These are phyloP conservation scores for Casuarina cunninghamiana DNA, from an alignment of 306 rosid genomes.

Conservation along the genomic window DNA sequence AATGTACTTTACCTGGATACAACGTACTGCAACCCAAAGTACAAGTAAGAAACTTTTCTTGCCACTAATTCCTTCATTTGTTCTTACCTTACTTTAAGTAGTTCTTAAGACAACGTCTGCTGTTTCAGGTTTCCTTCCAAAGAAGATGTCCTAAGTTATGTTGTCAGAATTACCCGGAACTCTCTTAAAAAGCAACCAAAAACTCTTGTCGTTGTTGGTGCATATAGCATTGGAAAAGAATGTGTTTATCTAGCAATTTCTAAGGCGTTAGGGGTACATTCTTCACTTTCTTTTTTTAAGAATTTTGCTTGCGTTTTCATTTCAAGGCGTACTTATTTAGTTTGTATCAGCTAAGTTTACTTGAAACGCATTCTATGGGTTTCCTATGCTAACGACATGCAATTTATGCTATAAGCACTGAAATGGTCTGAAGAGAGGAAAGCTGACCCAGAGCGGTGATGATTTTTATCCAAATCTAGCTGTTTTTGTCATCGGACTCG, in stretches of 20 bases:
- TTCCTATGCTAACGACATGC: neutral
- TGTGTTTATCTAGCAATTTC: slow-evolving; percentile 56
- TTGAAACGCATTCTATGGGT: neutral
- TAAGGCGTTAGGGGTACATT: slow-evolving; percentile 43
- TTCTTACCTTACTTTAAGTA: slow-evolving; percentile 8
- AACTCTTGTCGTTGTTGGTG: slow-evolving; percentile 59
- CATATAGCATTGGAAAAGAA: slow-evolving; percentile 64
- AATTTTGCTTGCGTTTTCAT: slow-evolving; percentile 1
- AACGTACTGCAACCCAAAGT: slow-evolving; percentile 57
- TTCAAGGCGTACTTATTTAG: slow-evolving; percentile 1
- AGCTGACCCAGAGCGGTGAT: neutral
- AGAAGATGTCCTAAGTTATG: slow-evolving; percentile 52
- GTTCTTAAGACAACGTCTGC: slow-evolving; percentile 17
- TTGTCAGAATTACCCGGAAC: slow-evolving; percentile 46
- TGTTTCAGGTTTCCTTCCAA: slow-evolving; percentile 53
- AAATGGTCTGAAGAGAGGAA: neutral
- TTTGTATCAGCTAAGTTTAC: neutral
- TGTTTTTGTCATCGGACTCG: neutral
- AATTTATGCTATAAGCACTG: neutral
- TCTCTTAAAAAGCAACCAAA: slow-evolving; percentile 45
- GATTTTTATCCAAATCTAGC: neutral
- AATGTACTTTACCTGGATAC: slow-evolving; percentile 57
- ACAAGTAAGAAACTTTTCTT: slow-evolving; percentile 36
- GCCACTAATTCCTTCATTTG: slow-evolving; percentile 3
- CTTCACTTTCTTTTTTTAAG: neutral